Evolutionary conservation across 768 basidiomycete species (phyloP), one percentile per base, ranked within the genome.

Genomic region (Leucocoprinus birnbaumii): DNA sequence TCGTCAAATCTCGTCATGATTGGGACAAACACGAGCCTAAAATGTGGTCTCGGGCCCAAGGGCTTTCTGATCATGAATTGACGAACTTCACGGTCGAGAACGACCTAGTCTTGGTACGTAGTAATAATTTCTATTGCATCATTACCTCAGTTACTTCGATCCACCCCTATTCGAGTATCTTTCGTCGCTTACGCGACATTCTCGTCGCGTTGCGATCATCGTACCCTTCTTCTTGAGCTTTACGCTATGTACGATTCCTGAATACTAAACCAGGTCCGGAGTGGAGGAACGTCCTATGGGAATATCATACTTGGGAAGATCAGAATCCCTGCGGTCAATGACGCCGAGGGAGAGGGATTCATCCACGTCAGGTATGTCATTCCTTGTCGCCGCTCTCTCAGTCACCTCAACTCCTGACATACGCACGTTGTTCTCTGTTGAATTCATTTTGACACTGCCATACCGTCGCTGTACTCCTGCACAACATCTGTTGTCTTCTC

Each of bases 291-390:
- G 31, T 77, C 83, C 13, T 77, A 91, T 65, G 89, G 89, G 14
- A 81, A 77, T 9, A 80, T 91, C 54, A 80, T 92, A 57, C 66
- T 92, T 10, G 89, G 90, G 24, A 90, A 91, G 76, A 80, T 91
- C 66, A 80, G 79, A 61, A 75, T 91, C 43, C 86, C 87, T 7
- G 85, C 80, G 19, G 71, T 89, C 51, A 72, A 80, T 6, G 87
- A 89, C 62, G 73, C 66, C 26, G 71, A 80, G 62, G 86, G 88
- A 25, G 74, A 75, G 61, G 88, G 88, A 10, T 89, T 78, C 62
- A 61, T 90, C 51, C 87, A 91, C 59, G 80, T 90, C 64, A 80
- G 87, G 87, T 88, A 61, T 44, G 52, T 34, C 41, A 24, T 16
- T 46, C 14, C 25, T 21, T 31, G 13, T 18, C 14, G 19, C 18